Evolutionary conservation across 768 basidiomycete species (phyloP), one percentile per base, ranked within the genome.

Genomic region (Phaeolepiota aurea): DNA sequence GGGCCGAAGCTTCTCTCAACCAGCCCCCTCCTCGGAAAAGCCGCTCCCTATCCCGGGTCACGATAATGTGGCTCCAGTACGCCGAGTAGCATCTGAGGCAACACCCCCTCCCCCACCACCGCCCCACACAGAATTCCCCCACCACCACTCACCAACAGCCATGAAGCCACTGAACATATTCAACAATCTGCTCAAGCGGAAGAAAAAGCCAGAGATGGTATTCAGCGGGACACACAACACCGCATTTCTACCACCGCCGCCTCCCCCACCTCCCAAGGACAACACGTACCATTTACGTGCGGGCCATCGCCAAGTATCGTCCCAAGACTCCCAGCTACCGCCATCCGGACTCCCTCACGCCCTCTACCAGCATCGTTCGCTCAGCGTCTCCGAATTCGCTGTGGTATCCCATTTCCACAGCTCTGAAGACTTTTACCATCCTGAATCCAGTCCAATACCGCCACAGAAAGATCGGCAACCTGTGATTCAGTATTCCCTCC

Each of bases 211-310:
- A 32, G 43, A 54, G 31, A n/a, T n/a, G n/a, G n/a, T n/a, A n/a
- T n/a, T n/a, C n/a, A n/a, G n/a, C n/a, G 53, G 50, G 32, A 46
- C 48, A n/a, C 32, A 32, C n/a, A 53, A 60, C 36, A 58, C 56
- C 16, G 42, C 38, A 23, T 50, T 50, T 25, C 48, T 52, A 23
- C 41, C 54, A 20, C 61, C 61, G 1, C 69, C 71, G 12, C 68
- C 71, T 3, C 57, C 64, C 18, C 72, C 71, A 20, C 72, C 72
- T 4, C 74, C 74, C 51, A 72, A 73, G 44, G 56, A 55, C 22
- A 51, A 41, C 13, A 45, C 36, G 42, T 57, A 50, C 44, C 35
- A 7, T 14, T 32, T 38, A 15, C 21, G 33, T 28, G 40, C 53
- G 47, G 37, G 39, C 20, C 32, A 41, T 41, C 15, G 18, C 11